These are phyloP conservation scores for Globisporangium cylindrosporum DNA, from an alignment of 352 stramenopile species.

Conservation along the genomic window DNA sequence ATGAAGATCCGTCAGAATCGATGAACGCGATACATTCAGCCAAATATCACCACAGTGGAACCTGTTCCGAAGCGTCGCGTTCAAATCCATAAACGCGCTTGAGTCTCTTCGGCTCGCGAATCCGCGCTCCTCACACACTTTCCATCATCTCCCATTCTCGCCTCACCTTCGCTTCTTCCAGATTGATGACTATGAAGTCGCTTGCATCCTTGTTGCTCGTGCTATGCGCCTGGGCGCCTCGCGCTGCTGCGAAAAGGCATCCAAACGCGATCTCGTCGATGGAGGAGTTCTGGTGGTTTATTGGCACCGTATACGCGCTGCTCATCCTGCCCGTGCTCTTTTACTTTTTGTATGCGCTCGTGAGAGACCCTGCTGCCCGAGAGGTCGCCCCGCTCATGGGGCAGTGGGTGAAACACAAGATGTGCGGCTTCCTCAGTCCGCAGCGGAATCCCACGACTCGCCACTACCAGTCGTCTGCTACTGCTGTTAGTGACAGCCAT, in stretches of 20 bases:
- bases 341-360: constrained; percentile 28
- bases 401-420: constrained; percentile 27
- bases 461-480: neutral
- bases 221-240: neutral
- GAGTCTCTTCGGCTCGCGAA: neutral
- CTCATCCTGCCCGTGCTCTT: constrained; percentile 37
- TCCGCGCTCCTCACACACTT: neutral
- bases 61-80: constrained; percentile 9
- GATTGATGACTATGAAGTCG: neutral
- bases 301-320: constrained; percentile 31
- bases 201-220: neutral
- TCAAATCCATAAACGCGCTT: neutral
- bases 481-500: neutral
- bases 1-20: neutral
- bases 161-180: neutral
- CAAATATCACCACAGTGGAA: neutral
- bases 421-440: constrained; percentile 25
- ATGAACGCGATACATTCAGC: neutral
- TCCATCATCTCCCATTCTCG: neutral
- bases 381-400: constrained; percentile 26
- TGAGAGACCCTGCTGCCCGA: constrained; percentile 26
- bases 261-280: constrained; percentile 30
- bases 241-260: constrained; percentile 11
- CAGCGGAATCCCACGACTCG: constrained; percentile 6
- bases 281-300: constrained; percentile 44